These are phyloP conservation scores for Globisporangium acanthophoron DNA, from an alignment of 352 stramenopile species.

Conservation along the genomic window DNA sequence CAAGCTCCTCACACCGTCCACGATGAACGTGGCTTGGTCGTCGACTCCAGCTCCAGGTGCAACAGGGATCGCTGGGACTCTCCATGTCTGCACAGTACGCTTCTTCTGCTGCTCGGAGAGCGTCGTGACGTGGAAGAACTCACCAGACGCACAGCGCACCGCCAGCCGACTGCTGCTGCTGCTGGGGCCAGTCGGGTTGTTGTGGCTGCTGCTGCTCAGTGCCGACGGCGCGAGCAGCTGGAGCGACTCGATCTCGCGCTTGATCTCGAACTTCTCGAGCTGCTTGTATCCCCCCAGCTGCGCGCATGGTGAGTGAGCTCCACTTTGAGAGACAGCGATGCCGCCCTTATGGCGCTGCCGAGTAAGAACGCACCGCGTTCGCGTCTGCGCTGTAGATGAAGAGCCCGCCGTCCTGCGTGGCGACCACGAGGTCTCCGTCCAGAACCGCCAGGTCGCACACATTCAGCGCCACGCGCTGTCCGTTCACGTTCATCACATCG, in stretches of 20 bases:
- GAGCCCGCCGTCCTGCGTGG: conserved; percentile 59
- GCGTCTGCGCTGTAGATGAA: conserved; percentile 37
- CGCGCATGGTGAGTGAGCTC: not conserved
- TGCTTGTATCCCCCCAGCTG: conserved; percentile 51
- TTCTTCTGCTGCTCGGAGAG: conserved; percentile 15
- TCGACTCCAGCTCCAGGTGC: not conserved
- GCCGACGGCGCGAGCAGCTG: conserved; percentile 17
- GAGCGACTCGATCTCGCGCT: conserved; percentile 55
- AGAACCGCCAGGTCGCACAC: conserved; percentile 52
- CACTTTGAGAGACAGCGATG: not conserved
- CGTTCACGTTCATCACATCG: not conserved
- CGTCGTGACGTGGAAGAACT: conserved; percentile 35
- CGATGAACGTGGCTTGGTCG: conserved; percentile 36
- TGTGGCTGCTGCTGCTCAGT: not conserved
- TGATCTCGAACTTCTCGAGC: conserved; percentile 45
- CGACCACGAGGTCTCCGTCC: conserved; percentile 50
- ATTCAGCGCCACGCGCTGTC: conserved; percentile 60
- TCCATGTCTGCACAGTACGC: conserved; percentile 28
- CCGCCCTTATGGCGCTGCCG: not conserved
- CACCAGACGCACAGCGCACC: conserved; percentile 44
- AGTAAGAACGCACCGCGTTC: conserved; percentile 16
- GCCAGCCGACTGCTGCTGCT: conserved; percentile 22
- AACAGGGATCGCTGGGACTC: conserved; percentile 13
- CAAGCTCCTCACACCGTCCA: conserved; percentile 26
- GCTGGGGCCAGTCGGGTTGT: not conserved